These are phyloP conservation scores for Acer campestre DNA, from an alignment of 345 rosid genomes.

Conservation along the genomic window DNA sequence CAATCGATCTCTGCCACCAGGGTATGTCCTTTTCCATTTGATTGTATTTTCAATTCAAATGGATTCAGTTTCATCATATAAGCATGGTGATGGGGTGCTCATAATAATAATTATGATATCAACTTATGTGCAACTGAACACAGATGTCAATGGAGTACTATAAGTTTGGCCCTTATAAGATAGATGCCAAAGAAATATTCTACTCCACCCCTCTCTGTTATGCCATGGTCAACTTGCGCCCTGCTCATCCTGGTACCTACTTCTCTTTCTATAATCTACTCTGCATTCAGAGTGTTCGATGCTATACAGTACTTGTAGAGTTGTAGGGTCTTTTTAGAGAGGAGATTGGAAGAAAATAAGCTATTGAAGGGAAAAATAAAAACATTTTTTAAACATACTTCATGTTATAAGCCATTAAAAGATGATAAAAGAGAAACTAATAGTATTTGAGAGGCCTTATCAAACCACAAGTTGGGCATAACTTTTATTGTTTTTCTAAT, in stretches of 20 bases:
- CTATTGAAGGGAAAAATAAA: not conserved
- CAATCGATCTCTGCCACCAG: conserved; percentile 13
- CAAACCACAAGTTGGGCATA: not conserved
- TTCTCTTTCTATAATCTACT: not conserved
- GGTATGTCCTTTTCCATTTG: conserved; percentile 10
- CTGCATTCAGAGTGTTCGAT: not conserved
- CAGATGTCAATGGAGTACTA: conserved; percentile 45
- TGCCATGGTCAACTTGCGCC: conserved; percentile 91
- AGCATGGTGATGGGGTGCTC: not conserved
- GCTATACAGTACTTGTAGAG: not conserved
- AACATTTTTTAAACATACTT: too few species aligned
- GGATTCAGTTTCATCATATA: not conserved
- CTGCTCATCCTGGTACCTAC: conserved; percentile 83
- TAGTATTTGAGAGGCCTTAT: not conserved
- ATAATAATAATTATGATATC: too few species aligned
- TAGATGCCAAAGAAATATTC: conserved; percentile 75
- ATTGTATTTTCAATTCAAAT: not conserved
- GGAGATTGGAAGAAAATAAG: not conserved
- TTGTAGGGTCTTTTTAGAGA: too few species aligned
- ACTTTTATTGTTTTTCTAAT: not conserved
- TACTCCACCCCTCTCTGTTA: conserved; percentile 67
- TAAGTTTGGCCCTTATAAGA: conserved; percentile 70
- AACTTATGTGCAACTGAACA: not conserved
- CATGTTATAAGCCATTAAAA: not conserved
- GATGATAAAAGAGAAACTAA: too few species aligned